Conservation (phyloP, 345 rosid genomes). For the Gossypium bickii region DNA sequence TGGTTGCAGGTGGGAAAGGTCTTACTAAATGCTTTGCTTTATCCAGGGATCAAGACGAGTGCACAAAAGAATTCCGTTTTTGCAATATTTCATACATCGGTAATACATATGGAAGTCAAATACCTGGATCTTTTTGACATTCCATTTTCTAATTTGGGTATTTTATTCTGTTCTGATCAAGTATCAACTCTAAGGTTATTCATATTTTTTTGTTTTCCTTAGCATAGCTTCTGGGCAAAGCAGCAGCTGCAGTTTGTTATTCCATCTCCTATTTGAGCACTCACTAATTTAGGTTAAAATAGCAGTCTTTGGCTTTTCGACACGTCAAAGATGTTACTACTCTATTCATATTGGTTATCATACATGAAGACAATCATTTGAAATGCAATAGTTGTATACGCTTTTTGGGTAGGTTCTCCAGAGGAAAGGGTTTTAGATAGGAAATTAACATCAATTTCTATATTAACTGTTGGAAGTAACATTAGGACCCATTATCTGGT, state of each 20-base stretch:
- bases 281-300: not conserved
- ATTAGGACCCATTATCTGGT: not conserved
- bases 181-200: not conserved
- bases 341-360: not conserved
- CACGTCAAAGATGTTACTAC: not conserved
- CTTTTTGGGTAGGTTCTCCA: not conserved
- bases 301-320: not conserved
- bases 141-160: not conserved
- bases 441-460: not conserved
- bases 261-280: not conserved
- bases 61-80: conserved; percentile 75
- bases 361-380: not conserved
- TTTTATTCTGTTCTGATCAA: not conserved
- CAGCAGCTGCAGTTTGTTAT: not conserved
- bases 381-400: not conserved
- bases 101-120: conserved; percentile 26
- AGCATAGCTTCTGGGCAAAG: not conserved
- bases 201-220: not conserved
- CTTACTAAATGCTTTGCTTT: conserved; percentile 79
- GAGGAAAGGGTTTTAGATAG: not conserved
- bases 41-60: conserved; percentile 82
- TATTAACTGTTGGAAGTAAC: not conserved
- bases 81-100: conserved; percentile 86
- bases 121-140: not conserved
- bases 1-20: conserved; percentile 73